Base-by-base conservation (phyloP, 169 alveolate species). In the Eimeria maxima region DNA sequence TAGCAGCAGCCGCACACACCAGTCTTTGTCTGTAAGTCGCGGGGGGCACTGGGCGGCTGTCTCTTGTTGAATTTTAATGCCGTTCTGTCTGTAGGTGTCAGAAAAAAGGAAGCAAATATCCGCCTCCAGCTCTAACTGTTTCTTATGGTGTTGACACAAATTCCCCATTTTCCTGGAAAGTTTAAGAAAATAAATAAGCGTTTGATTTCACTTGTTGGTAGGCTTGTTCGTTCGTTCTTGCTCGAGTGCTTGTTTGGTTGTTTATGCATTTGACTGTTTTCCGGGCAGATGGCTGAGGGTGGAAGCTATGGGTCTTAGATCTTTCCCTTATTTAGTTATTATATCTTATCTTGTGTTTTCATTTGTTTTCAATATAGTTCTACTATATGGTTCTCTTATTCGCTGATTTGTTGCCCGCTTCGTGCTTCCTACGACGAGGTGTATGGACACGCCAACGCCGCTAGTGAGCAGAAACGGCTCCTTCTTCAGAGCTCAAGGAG, bases 81-180 rank as follows among this genome's bases (percentile, higher is more conserved):
- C 89, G 14, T 45, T 14, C n/a, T 38, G 65, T 45, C 89, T 38
- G 65, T 44, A 80, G 14, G 14, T 44, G 3, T 80, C 65, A 18
- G 89, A 80, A 47, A 80, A 80, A n/a, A 80, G 38, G 22, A 11
- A 50, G 27, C 89, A 80, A 24, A 80, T 80, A 11, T 80, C 89
- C 22, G 89, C 89, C 65, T 80, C 89, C 45, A 80, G 8, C 0
- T 24, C 89, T 20, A 50, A 11, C 42, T 47, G 60, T 38, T 24
- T 13, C 13, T 13, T 20, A 47, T 16, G 6, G 44, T 20, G 29
- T 1, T 27, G 65, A 27, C 89, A 80, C n/a, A 44, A 16, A 53
- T 38, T 45, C 20, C 89, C 89, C 89, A 80, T 80, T 20, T 73
- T 73, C 57, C 27, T 27, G 10, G 60, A 0, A 27, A 67, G 69